Conservation (phyloP, 2,329 filamentous ascomycete genomes). For the Fusarium setosum region DNA sequence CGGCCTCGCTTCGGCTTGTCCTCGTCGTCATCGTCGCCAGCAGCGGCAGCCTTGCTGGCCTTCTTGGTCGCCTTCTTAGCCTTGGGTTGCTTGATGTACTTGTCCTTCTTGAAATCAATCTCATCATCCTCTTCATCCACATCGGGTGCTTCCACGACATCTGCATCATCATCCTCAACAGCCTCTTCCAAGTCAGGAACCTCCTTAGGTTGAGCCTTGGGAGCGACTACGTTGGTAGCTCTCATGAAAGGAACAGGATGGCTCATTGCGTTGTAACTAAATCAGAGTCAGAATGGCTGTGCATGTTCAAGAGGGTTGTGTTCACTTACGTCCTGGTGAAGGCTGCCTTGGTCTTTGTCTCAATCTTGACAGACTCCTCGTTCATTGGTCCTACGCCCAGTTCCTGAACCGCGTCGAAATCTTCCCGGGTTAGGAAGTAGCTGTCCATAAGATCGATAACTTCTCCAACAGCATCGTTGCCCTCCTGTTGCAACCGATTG, state of each 20-base stretch:
- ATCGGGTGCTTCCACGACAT: conserved; percentile 66
- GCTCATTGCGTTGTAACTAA: conserved; percentile 84
- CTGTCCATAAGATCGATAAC: conserved; percentile 97
- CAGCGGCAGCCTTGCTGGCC: conserved; percentile 55
- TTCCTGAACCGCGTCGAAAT: conserved; percentile 93
- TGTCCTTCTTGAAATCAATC: conserved; percentile 90
- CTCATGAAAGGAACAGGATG: conserved; percentile 98
- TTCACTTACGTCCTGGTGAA: conserved; percentile 86
- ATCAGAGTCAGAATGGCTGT: conserved; percentile 21
- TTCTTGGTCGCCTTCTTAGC: conserved; percentile 65
- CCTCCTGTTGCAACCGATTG: conserved; percentile 78
- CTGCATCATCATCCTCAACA: conserved; percentile 88
- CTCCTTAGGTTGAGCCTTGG: conserved; percentile 78
- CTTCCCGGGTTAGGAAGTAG: conserved; percentile 94
- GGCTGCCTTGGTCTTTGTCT: conserved; percentile 85
- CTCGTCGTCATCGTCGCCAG: conserved; percentile 58
- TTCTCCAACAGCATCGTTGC: conserved; percentile 82
- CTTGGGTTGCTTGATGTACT: conserved; percentile 95
- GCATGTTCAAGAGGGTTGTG: background rate
- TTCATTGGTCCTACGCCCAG: conserved; percentile 88
- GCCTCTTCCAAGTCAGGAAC: conserved; percentile 96
- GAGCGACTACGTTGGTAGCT: conserved; percentile 78
- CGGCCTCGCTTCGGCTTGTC: conserved; percentile 64
- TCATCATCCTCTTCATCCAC: conserved; percentile 77
- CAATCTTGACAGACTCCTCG: conserved; percentile 80